Evolutionary conservation across 768 basidiomycete species (phyloP), one percentile per base, ranked within the genome.

Genomic region (Tremella fuciformis): DNA sequence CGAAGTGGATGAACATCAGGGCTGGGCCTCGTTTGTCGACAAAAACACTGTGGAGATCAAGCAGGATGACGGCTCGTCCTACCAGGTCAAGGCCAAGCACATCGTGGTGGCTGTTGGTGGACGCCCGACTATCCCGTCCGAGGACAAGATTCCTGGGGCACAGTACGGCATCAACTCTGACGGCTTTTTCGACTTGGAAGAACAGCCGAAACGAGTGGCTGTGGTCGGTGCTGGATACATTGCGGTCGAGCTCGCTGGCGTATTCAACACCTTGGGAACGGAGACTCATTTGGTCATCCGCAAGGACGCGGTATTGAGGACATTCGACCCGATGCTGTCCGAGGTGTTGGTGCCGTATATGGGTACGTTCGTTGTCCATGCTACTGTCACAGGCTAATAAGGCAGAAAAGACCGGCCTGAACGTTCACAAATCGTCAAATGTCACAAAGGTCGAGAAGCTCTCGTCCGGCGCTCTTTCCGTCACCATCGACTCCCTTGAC

Each of bases 211-310:
- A 78, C 84, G 91, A 58, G 92, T 96, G 26, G 93, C 87, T 2
- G 87, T 98, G 55, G 86, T 97, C 42, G 96, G 96, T 47, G 96
- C 96, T 13, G 96, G 96, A 1, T 99, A 99, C 77, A 98, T 99
- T 66, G 92, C 92, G 16, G 89, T 97, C 61, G 96, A 99, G 78
- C 85, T 99, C 47, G 91, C 94, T 3, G 96, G 96, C 18, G 84
- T 99, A 55, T 84, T 99, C 79, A 85, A 97, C 77, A 82, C 89
- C 7, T 84, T 96, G 56, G 91, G 93, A 19, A 83, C 86, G 37
- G 91, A 98, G 78, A 92, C 91, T 8, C 92, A 97, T 74, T 78
- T 98, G 65, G 76, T 97, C 76, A 97, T 97, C 66, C 87, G 96
- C 53, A 82, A 86, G 53, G 89, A 98, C 53, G 87, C 84, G 55